Percentiles rank a stretch among this genome's conserved stretches.
Conservation (phyloP, 176 grass and related monocot genomes). For the Triticum dicoccoides region DNA sequence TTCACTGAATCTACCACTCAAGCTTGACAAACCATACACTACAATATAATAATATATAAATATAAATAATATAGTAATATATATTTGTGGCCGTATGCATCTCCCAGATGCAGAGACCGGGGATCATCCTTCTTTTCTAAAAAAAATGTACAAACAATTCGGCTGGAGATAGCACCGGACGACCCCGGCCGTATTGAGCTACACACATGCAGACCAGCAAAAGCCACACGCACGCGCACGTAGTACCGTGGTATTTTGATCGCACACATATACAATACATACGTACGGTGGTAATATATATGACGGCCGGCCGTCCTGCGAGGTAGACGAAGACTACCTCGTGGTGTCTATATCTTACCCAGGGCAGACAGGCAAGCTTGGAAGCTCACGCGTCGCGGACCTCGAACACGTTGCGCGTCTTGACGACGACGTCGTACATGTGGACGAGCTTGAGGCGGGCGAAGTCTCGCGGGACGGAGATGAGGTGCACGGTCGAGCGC, state of each 20-base stretch:
- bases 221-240: background rate
- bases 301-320: background rate
- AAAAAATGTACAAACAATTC: background rate
- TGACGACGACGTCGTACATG: constrained; percentile 94
- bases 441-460: constrained; percentile 56
- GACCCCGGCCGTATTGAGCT: background rate
- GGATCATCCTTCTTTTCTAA: too few species aligned
- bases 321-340: background rate
- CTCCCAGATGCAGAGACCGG: too few species aligned
- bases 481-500: constrained; percentile 74
- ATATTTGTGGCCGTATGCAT: too few species aligned
- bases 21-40: constrained; percentile 11
- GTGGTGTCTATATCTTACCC: background rate
- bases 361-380: background rate
- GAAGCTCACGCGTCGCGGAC: constrained; percentile 55
- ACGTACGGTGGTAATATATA: background rate
- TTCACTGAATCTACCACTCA: background rate
- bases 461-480: constrained; percentile 75
- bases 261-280: constrained; percentile 29
- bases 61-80: too few species aligned
- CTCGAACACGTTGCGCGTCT: constrained; percentile 79
- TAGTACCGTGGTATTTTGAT: background rate
- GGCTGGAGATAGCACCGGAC: background rate
- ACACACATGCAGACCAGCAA: constrained; percentile 3
- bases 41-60: background rate